Evolutionary conservation across 2,329 filamentous ascomycete genomes (phyloP).

Genomic region (Xylaria sp.): DNA sequence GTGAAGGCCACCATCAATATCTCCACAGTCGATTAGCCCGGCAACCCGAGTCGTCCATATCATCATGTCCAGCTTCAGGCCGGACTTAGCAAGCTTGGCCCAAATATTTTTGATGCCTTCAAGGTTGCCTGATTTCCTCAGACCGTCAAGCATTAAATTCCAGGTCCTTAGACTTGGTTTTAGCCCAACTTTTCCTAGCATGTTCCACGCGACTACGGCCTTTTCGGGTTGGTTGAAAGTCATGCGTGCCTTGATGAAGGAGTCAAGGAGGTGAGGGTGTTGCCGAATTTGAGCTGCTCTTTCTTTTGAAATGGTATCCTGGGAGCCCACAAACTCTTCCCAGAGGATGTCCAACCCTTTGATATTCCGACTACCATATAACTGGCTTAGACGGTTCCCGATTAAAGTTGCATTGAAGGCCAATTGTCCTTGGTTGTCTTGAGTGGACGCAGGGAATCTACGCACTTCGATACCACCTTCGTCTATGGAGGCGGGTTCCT

Average conservation of each 20-base stretch:
- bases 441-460: background rate
- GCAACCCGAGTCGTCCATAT: slow-evolving; percentile 79
- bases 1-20: slow-evolving; percentile 66
- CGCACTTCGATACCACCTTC: background rate
- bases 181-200: slow-evolving; percentile 56
- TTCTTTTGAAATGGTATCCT: slow-evolving; percentile 34
- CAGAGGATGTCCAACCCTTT: slow-evolving; percentile 45
- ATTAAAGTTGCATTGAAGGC: slow-evolving; percentile 31
- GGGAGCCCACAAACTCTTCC: slow-evolving; percentile 41
- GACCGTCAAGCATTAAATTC: slow-evolving; percentile 79
- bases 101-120: slow-evolving; percentile 74
- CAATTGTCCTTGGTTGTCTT: background rate
- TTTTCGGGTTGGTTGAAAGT: slow-evolving; percentile 45
- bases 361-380: slow-evolving; percentile 34
- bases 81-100: slow-evolving; percentile 68
- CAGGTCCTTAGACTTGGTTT: slow-evolving; percentile 73
- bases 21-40: slow-evolving; percentile 68
- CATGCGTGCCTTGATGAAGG: slow-evolving; percentile 48
- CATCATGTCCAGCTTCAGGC: slow-evolving; percentile 68
- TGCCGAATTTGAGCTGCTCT: slow-evolving; percentile 40
- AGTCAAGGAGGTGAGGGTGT: slow-evolving; percentile 44
- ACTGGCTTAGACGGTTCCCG: slow-evolving; percentile 35
- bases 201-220: slow-evolving; percentile 47
- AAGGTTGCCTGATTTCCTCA: slow-evolving; percentile 67
- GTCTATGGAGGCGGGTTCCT: slow-evolving; percentile 19